Conservation (phyloP, 345 rosid genomes). For the Sonneratia alba region DNA sequence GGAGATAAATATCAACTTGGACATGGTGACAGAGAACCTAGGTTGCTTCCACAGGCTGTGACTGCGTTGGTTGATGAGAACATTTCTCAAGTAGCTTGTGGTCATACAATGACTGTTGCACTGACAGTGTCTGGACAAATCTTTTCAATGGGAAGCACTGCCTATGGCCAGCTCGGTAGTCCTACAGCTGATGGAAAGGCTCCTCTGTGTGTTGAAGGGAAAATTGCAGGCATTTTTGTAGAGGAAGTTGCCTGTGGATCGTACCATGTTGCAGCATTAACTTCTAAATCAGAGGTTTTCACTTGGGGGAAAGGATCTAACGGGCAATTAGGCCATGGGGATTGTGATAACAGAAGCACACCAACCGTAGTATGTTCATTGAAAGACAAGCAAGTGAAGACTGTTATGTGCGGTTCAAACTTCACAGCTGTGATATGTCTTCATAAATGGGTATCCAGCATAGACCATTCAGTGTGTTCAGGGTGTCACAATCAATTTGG, state of each 20-base stretch:
- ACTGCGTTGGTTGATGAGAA: slow-evolving; percentile 29
- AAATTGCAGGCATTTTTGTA: slow-evolving; percentile 33
- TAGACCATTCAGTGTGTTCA: slow-evolving; percentile 68
- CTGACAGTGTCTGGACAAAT: slow-evolving; percentile 60
- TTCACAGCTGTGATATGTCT: slow-evolving; percentile 67
- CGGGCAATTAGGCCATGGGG: slow-evolving; percentile 91
- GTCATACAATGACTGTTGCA: slow-evolving; percentile 58
- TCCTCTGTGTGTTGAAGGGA: slow-evolving; percentile 56
- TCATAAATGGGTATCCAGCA: slow-evolving; percentile 58
- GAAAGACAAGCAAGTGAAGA: slow-evolving; percentile 66
- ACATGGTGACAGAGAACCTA: slow-evolving; percentile 56
- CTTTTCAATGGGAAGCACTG: slow-evolving; percentile 69
- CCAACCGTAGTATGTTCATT: slow-evolving; percentile 53
- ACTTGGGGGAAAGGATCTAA: slow-evolving; percentile 81
- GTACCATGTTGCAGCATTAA: slow-evolving; percentile 64
- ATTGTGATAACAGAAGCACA: slow-evolving; percentile 35
- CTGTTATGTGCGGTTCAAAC: slow-evolving; percentile 66
- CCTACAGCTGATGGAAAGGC: slow-evolving; percentile 41
- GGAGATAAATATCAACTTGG: slow-evolving; percentile 73
- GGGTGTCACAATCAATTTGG: slow-evolving; percentile 73
- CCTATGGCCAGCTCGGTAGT: slow-evolving; percentile 70
- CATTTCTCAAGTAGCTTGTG: slow-evolving; percentile 61
- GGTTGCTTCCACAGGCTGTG: slow-evolving; percentile 56
- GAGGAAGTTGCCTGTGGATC: slow-evolving; percentile 82
- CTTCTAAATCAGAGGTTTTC: slow-evolving; percentile 57